Evolutionary conservation across 1,284 basidiomycete genomes (phyloP), one percentile per base, ranked within the genome.

Genomic region (Neolentinus lepideus): DNA sequence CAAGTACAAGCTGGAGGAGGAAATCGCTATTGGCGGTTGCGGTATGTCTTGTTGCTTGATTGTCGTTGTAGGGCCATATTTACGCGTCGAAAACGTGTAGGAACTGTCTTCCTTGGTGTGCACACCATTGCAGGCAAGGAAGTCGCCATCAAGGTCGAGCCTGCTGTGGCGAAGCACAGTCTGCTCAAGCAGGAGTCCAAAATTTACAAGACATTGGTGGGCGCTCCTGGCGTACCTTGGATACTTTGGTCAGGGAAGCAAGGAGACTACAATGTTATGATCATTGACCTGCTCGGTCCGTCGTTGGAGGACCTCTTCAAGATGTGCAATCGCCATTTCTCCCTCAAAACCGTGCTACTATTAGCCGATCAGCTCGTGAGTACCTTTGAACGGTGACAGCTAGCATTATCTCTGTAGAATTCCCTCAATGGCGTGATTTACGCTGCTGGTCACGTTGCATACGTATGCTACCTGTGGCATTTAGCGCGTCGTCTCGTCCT

Each of bases 221-320:
- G 95, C 54, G 93, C 92, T 55, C 89, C 92, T 46, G 94, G 94
- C 52, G 90, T 98, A 0, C 94, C 95, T 1, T 96, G 93, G 79
- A 92, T 97, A 58, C 84, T 94, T 76, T 97, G 93, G 88, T 95
- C 89, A 45, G 95, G 94, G 26, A 90, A 85, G 64, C 90, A 95
- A 67, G 94, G 94, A 63, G 92, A 95, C 75, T 97, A 94, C 77
- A 95, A 97, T 65, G 93, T 95, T 62, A 92, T 98, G 92, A 92
- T 97, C 64, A 87, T 97, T 66, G 95, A 97, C 77, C 81, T 97
- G 45, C 83, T 98, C 55, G 94, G 94, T 0, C 92, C 94, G 3
- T 93, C 90, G 9, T 79, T 97, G 56, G 94, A 98, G 69, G 94
- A 97, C 70, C 81, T 96, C 54, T 97, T 97, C 83, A 92, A 94